Conservation (phyloP, 2,329 filamentous ascomycete genomes). For the Annulohypoxylon truncatum region DNA sequence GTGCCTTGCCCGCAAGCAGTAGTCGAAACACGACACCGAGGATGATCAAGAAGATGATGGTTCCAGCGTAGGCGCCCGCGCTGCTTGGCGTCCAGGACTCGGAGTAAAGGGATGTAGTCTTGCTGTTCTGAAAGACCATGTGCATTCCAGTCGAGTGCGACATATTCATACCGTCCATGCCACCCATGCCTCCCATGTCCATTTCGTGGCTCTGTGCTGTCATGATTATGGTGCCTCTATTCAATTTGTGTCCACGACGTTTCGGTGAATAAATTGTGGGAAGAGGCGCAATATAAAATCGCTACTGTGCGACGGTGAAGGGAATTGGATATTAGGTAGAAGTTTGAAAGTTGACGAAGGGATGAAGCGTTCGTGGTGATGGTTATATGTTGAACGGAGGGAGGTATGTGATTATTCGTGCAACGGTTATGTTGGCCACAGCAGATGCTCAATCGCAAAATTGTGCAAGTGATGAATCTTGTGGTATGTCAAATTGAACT, state of each 20-base stretch:
- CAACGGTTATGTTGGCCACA: constrained; percentile 7
- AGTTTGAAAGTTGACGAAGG: neutral
- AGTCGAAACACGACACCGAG: constrained; percentile 77
- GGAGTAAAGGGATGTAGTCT: constrained; percentile 67
- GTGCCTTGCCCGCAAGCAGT: constrained; percentile 77
- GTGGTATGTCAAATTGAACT: constrained; percentile 3
- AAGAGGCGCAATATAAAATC: neutral
- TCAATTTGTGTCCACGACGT: neutral
- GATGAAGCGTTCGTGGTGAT: neutral
- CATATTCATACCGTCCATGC: constrained; percentile 42
- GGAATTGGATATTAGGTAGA: neutral
- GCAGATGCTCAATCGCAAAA: neutral
- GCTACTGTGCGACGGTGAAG: neutral
- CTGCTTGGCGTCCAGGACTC: constrained; percentile 77
- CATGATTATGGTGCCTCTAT: constrained; percentile 17
- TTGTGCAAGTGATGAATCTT: neutral
- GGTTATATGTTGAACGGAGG: constrained; percentile 9
- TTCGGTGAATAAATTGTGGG: neutral
- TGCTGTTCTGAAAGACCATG: constrained; percentile 70
- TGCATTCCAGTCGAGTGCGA: constrained; percentile 41
- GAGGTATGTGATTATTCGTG: constrained; percentile 14
- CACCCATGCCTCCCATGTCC: constrained; percentile 34
- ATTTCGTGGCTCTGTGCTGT: constrained; percentile 27
- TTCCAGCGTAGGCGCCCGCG: constrained; percentile 81
- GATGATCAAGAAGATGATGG: constrained; percentile 89